phyloP scores from a whole-genome alignment of 441 rosid genomes.

The Pelargonium myrrhifolium region DNA sequence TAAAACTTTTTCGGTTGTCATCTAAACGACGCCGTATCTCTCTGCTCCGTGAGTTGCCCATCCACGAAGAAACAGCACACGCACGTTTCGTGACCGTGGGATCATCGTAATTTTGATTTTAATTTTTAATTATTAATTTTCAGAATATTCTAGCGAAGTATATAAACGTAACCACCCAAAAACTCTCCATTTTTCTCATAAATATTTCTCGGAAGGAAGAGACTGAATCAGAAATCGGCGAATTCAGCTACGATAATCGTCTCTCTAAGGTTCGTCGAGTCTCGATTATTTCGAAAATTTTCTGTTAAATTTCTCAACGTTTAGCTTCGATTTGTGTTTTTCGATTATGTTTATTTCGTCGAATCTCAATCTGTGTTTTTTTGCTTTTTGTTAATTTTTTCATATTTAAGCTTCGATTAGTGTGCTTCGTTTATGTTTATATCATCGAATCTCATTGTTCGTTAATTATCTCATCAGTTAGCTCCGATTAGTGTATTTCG shows the following conservation, averaged over 20 bases:
- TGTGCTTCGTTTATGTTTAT: too few relatives aligned
- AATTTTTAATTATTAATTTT: not conserved
- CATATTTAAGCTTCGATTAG: too few relatives aligned
- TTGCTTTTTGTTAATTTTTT: too few relatives aligned
- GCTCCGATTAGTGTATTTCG: too few relatives aligned
- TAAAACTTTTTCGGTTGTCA: not conserved
- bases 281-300: not conserved
- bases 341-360: too few relatives aligned
- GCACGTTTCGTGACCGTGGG: conserved; percentile 7
- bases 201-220: not conserved
- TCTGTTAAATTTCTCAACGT: not conserved
- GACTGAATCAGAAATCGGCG: conserved; percentile 1
- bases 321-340: not conserved
- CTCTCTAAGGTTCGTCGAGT: not conserved
- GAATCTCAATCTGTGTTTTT: too few relatives aligned
- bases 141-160: not conserved
- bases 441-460: too few relatives aligned
- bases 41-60: not conserved
- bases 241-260: not conserved
- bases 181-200: not conserved
- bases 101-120: not conserved
- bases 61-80: conserved; percentile 6
- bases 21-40: not conserved
- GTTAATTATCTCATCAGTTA: too few relatives aligned
- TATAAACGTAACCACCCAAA: not conserved